A percentile compares a stretch with the other conserved stretches of the same genome.
Evolutionary conservation across 345 rosid genomes (phyloP).

Genomic region (Gossypium turneri): DNA sequence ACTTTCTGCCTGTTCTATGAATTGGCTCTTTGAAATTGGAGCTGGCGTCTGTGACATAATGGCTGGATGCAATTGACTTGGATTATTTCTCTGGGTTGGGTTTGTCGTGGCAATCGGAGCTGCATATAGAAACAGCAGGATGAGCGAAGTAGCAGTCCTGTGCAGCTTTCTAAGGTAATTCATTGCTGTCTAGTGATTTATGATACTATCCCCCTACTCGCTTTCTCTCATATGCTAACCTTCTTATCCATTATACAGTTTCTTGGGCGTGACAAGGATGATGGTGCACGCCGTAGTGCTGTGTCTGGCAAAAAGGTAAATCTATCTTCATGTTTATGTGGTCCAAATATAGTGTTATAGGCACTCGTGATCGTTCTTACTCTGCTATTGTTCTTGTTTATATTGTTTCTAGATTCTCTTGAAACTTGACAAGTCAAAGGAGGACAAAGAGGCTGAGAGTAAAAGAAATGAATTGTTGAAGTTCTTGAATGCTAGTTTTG

Average conservation of each 20-base stretch:
- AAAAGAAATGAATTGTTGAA: slow-evolving; percentile 87
- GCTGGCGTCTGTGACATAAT: slow-evolving; percentile 87
- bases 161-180: slow-evolving; percentile 86
- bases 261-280: slow-evolving; percentile 69
- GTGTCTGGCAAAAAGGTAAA: slow-evolving; percentile 95
- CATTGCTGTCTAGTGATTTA: slow-evolving; percentile 7
- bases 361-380: neutral
- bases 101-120: slow-evolving; percentile 78
- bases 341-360: neutral
- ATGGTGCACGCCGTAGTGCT: slow-evolving; percentile 86
- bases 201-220: neutral
- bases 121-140: slow-evolving; percentile 66
- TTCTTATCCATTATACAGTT: slow-evolving; percentile 40
- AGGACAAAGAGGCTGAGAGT: slow-evolving; percentile 88
- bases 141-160: slow-evolving; percentile 74
- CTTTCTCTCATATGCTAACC: neutral
- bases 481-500: slow-evolving; percentile 94
- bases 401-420: slow-evolving; percentile 56
- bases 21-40: slow-evolving; percentile 94
- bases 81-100: slow-evolving; percentile 47
- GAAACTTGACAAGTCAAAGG: slow-evolving; percentile 91
- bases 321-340: neutral
- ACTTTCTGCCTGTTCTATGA: slow-evolving; percentile 60
- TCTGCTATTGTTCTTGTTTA: neutral
- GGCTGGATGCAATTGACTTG: slow-evolving; percentile 57